phyloP scores from a whole-genome alignment of 2,329 filamentous ascomycete species.

The Colletotrichum tamarilloi region DNA sequence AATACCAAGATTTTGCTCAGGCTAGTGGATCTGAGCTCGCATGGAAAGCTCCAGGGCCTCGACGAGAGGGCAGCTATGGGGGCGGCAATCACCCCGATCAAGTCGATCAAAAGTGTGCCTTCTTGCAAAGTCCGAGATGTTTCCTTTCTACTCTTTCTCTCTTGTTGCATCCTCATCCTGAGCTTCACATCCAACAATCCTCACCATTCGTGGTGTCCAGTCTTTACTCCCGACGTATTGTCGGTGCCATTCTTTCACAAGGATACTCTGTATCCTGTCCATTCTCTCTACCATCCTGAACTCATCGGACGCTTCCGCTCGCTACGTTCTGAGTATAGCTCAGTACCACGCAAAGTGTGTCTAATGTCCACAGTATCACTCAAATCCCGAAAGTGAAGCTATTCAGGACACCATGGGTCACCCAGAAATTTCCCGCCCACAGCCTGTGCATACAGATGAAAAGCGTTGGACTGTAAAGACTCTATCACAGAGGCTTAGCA shows the following conservation, averaged over 20 bases:
- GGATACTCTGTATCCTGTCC: conserved; percentile 3
- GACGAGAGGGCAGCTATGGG: not conserved
- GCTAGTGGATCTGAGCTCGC: not conserved
- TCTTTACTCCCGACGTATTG: not conserved
- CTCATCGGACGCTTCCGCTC: too few relatives aligned
- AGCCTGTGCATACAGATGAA: not conserved
- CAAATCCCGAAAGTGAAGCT: too few relatives aligned
- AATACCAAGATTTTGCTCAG: not conserved
- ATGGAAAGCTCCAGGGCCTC: too few relatives aligned
- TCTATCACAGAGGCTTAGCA: not conserved
- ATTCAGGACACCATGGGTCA: not conserved
- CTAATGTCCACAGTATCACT: too few relatives aligned
- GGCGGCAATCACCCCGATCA: too few relatives aligned
- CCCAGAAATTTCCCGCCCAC: conserved; percentile 7
- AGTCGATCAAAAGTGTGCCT: not conserved
- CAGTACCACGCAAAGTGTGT: too few relatives aligned
- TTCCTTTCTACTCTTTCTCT: not conserved
- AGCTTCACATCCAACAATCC: not conserved
- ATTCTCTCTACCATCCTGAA: not conserved
- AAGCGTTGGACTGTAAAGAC: conserved; percentile 1
- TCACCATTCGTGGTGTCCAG: not conserved
- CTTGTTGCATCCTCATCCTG: not conserved
- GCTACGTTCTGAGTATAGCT: too few relatives aligned
- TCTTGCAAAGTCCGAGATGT: not conserved
- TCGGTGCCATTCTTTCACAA: conserved; percentile 6